Conservation (phyloP, 2,329 filamentous ascomycete species). For the Dryadomyces sulphureus region DNA sequence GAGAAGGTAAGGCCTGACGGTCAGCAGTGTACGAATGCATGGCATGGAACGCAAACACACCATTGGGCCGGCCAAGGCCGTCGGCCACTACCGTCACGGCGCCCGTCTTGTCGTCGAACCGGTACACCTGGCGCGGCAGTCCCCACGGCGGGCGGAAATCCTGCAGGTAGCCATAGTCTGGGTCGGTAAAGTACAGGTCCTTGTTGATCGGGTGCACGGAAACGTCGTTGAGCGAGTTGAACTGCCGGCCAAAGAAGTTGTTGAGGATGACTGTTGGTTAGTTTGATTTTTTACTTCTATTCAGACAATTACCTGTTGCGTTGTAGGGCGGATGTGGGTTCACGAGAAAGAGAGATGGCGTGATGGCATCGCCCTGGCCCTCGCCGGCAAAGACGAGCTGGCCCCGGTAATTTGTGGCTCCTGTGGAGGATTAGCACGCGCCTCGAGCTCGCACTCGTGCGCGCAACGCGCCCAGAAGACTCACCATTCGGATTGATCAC, state of each 20-base stretch:
- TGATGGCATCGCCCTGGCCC: slow-evolving; percentile 28
- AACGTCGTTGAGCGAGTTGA: slow-evolving; percentile 46
- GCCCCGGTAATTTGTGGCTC: slow-evolving; percentile 33
- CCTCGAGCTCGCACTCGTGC: not conserved
- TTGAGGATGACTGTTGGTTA: slow-evolving; percentile 31
- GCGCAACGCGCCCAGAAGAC: not conserved
- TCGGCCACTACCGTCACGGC: slow-evolving; percentile 41
- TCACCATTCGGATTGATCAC: slow-evolving; percentile 36
- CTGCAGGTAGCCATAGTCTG: slow-evolving; percentile 43
- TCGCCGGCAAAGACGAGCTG: slow-evolving; percentile 34
- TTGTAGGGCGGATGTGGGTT: slow-evolving; percentile 32
- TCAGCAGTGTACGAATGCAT: not conserved
- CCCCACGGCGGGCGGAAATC: slow-evolving; percentile 38
- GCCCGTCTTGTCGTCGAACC: slow-evolving; percentile 33
- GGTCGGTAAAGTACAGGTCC: slow-evolving; percentile 52
- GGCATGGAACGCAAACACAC: slow-evolving; percentile 12
- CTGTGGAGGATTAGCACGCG: slow-evolving; percentile 14
- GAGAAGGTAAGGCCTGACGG: slow-evolving; percentile 38
- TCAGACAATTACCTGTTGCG: slow-evolving; percentile 23
- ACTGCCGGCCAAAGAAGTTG: slow-evolving; percentile 43
- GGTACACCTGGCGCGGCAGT: slow-evolving; percentile 43
- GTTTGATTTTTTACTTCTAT: not conserved
- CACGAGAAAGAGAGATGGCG: slow-evolving; percentile 26
- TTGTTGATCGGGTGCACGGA: slow-evolving; percentile 35
- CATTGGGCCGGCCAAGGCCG: slow-evolving; percentile 40